Base-by-base conservation (phyloP, 2,329 filamentous ascomycete genomes). In the Aspergillus quadrilineatus region DNA sequence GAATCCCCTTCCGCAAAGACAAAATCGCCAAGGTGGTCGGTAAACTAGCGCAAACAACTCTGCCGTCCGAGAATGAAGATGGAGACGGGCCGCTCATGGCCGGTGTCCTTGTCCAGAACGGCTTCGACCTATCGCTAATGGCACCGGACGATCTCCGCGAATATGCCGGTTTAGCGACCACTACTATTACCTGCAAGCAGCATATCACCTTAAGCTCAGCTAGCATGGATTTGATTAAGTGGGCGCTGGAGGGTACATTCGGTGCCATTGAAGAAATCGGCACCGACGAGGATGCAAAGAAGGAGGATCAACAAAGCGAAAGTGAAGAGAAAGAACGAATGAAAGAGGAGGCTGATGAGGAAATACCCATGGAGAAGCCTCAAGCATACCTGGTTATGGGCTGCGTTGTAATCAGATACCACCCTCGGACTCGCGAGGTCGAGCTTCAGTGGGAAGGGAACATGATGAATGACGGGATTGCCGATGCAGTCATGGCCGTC, bases 381-480 rank as follows among this genome's bases (percentile, higher is more conserved):
- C 71, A 73, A 26, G 68, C 77, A 8, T 86, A 86, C 68, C 77
- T 82, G 29, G 85, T 99, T 67, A 97, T 99, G 93, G 93, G 92
- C 61, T 94, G 89, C 73, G 86, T 97, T 29, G 85, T 85, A 6
- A 86, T 97, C n/a, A 84, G 87, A 17, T 92, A 94, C 74, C 83
- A 83, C 61, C 83, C 80, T 60, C 72, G 75, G 10, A 87, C 85
- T 63, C 89, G 92, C 55, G 88, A 94, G 69, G 84, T 97, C 5
- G 92, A 95, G 71, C 80, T 97, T 2, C 92, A 96, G 75, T 99
- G 94, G 94, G 93, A 97, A 72, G 94, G 92, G 56, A 99, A 97
- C 71, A 89, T 96, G 78, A 87, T 97, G 68, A 99, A 97, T 72
- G 94, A 99, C 69, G 90, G 92, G 59, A 95, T 99, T 67, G 94